Evolutionary conservation across 768 basidiomycete species (phyloP).

Genomic region (Hygrophoropsis aurantiaca): DNA sequence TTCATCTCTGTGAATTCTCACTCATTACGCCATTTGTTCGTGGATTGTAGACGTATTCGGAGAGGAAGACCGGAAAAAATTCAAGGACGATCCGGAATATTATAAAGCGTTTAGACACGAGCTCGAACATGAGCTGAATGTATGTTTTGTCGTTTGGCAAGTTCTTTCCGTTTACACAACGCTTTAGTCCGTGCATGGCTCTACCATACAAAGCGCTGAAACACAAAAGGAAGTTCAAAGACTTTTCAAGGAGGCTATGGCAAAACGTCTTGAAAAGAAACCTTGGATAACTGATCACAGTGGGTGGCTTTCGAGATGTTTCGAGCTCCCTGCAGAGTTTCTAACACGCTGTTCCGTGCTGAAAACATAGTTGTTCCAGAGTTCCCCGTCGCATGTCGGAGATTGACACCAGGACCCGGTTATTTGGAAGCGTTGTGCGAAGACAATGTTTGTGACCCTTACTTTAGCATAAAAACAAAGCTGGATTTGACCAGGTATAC

Average conservation of each 20-base stretch:
- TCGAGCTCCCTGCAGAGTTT: neutral
- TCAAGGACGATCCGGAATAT: slow-evolving; percentile 48
- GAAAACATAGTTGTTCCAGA: slow-evolving; percentile 50
- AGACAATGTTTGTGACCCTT: slow-evolving; percentile 46
- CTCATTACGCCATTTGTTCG: slow-evolving; percentile 15
- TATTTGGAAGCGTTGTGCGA: slow-evolving; percentile 65
- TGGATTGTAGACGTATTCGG: slow-evolving; percentile 45
- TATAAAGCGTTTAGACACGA: slow-evolving; percentile 49
- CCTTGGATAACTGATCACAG: slow-evolving; percentile 61
- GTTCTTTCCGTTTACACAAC: neutral
- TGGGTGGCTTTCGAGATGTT: slow-evolving; percentile 20
- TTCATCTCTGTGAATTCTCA: no score
- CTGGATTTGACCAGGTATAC: neutral
- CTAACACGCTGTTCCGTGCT: slow-evolving; percentile 1
- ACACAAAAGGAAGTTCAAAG: slow-evolving; percentile 35
- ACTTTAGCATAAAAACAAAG: neutral
- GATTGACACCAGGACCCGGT: slow-evolving; percentile 68
- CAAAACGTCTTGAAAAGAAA: slow-evolving; percentile 49
- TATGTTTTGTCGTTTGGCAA: slow-evolving; percentile 19
- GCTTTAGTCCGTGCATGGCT: slow-evolving; percentile 37
- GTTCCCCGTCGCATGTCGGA: slow-evolving; percentile 58
- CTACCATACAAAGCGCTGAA: slow-evolving; percentile 40
- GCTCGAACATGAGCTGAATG: slow-evolving; percentile 52
- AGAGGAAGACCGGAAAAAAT: slow-evolving; percentile 48
- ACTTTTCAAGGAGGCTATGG: slow-evolving; percentile 46